These are phyloP conservation scores for Fusarium sp. DNA, from an alignment of 2,329 filamentous ascomycete genomes.

Conservation along the genomic window DNA sequence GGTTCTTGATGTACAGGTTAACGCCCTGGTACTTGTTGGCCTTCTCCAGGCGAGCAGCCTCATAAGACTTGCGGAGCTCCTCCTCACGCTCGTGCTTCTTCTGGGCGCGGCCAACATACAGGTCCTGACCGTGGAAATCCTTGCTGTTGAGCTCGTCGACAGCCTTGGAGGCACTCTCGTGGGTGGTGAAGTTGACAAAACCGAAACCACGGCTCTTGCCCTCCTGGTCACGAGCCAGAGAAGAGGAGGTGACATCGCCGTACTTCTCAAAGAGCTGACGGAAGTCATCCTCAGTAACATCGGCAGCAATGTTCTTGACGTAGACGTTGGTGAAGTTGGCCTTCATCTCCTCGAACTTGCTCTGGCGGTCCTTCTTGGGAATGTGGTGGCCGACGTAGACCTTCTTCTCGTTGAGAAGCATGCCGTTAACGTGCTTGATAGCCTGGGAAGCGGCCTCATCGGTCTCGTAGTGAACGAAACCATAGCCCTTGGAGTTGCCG, in stretches of 20 bases:
- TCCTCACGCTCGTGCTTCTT: constrained; percentile 99
- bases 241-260: constrained; percentile 95
- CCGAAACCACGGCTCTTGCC: constrained; percentile 96
- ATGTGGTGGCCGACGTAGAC: constrained; percentile 99
- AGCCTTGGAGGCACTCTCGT: constrained; percentile 85
- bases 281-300: constrained; percentile 94
- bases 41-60: constrained; percentile 97
- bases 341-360: constrained; percentile 99
- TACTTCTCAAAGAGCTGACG: constrained; percentile 90
- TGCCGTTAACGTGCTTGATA: constrained; percentile 99
- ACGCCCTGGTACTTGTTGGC: constrained; percentile 99
- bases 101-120: constrained; percentile 98
- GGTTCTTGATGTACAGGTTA: constrained; percentile 99
- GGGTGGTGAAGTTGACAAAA: constrained; percentile 94
- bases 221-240: constrained; percentile 87
- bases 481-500: constrained; percentile 97
- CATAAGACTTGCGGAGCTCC: constrained; percentile 98
- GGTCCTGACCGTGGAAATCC: constrained; percentile 92
- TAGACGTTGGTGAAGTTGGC: constrained; percentile 99
- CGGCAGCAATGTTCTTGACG: constrained; percentile 94
- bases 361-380: constrained; percentile 99
- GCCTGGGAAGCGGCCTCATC: constrained; percentile 96
- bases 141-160: constrained; percentile 93
- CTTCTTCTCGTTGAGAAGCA: constrained; percentile 99
- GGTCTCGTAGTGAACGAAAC: constrained; percentile 99